Base-by-base conservation (phyloP, 202 grass and related monocot genomes). In the Bolboschoenoplectus hybrid region DNA sequence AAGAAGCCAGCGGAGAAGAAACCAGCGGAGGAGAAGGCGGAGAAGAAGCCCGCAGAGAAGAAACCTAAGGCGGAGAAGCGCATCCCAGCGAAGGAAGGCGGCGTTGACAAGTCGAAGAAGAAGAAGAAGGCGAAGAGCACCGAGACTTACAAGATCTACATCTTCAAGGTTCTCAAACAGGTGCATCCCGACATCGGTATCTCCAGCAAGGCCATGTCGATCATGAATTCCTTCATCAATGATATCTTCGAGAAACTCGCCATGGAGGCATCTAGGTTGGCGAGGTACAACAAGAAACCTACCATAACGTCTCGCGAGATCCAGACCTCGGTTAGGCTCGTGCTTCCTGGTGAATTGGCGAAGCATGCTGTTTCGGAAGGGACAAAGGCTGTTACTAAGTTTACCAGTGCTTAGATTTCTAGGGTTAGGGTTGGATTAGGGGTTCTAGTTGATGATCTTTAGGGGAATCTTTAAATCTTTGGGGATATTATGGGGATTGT, bases 221-320 rank as follows among this genome's bases (percentile, higher is more conserved):
- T 95, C 76, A 94, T 94, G 90, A 94, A 90, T 76, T 95, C 93
- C 55, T 95, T 95, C 81, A 92, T 95, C 90, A 95, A 95, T 53
- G 93, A 95, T 35, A 95, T 95, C 85, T 95, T 95, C 26, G 93
- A 95, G 91, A 95, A 95, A 73, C 89, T 95, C 67, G 91, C 91
- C 81, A 88, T 5, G 1, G 93, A 95, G 87, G 61, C 93, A 2
- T 88, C 93, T 36, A 81, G 88, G 20, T 85, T 95, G 2, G 91
- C 91, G 0, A 82, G 91, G 74, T 91, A 92, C 88, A 94, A 90
- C 88, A 94, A 94, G 90, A 94, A 94, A 67, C 90, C 92, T 6
- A 94, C 90, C 49, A 89, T 94, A 63, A 92, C 92, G 10, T 94
- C 92, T 1, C 57, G 92, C 1, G 92, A 94, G 90, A 94, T 94